Percentiles rank a stretch among this genome's conserved stretches.
Evolutionary conservation across 495 filamentous ascomycete genomes (phyloP).

Genomic region (Penicillium desertorum): DNA sequence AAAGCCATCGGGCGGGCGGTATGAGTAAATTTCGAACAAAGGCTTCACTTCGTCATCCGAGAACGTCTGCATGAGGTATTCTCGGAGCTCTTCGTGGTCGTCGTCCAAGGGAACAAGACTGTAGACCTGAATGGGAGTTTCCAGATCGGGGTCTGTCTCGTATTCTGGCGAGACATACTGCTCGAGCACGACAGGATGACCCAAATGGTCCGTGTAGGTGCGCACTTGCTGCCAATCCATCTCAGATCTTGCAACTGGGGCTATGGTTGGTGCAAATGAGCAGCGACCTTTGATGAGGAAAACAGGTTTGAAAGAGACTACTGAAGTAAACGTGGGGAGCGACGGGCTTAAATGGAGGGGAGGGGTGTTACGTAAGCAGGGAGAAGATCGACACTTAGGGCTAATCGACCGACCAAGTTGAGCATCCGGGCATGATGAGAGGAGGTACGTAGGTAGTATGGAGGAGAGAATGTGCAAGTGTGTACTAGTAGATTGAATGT

Average conservation of each 20-base stretch:
- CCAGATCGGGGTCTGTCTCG: not conserved
- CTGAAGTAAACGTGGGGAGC: constrained; percentile 7
- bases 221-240: constrained; percentile 17
- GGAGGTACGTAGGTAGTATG: too few relatives aligned
- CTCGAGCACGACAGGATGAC: constrained; percentile 20
- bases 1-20: constrained; percentile 21
- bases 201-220: constrained; percentile 19
- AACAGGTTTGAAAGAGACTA: constrained; percentile 7
- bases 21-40: constrained; percentile 27
- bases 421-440: too few relatives aligned
- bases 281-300: not conserved
- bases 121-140: constrained; percentile 25
- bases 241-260: too few relatives aligned
- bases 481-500: too few relatives aligned
- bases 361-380: not conserved
- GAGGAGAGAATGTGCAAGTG: too few relatives aligned
- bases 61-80: constrained; percentile 20
- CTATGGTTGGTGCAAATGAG: not conserved
- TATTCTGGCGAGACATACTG: constrained; percentile 17
- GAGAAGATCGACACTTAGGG: not conserved
- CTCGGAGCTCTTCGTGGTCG: constrained; percentile 22
- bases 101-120: constrained; percentile 24
- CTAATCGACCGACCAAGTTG: not conserved
- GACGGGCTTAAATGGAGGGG: constrained; percentile 6
- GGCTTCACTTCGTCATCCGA: constrained; percentile 11